Conservation (phyloP, 768 basidiomycete genomes). For the Candolleomyces efflorescens region DNA sequence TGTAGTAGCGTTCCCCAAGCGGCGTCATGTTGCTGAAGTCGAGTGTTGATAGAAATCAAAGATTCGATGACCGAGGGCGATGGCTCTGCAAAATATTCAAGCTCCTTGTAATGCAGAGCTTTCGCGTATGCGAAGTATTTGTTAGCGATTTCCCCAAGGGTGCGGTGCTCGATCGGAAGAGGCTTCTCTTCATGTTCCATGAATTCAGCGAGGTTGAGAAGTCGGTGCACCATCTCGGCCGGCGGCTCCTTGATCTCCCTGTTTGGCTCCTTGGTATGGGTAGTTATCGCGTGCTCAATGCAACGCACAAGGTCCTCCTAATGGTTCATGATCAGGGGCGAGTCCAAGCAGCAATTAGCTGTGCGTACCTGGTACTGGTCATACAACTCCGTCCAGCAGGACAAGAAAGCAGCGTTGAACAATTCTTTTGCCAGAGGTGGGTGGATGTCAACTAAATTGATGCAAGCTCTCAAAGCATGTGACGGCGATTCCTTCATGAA, state of each 20-base stretch:
- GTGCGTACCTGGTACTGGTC: conserved; percentile 87
- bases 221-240: conserved; percentile 83
- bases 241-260: conserved; percentile 67
- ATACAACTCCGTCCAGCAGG: conserved; percentile 95
- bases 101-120: conserved; percentile 96
- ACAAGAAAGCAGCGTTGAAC: conserved; percentile 97
- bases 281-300: conserved; percentile 81
- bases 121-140: conserved; percentile 95
- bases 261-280: too few relatives aligned
- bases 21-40: conserved; percentile 94
- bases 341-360: neutral
- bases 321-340: neutral
- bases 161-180: conserved; percentile 88
- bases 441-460: conserved; percentile 89
- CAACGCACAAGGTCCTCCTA: conserved; percentile 94
- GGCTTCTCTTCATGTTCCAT: conserved; percentile 99
- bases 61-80: conserved; percentile 90
- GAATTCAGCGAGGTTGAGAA: conserved; percentile 94
- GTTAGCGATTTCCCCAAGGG: conserved; percentile 90
- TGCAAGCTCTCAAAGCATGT: conserved; percentile 95
- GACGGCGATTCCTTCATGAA: conserved; percentile 99
- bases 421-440: conserved; percentile 88
- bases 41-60: conserved; percentile 94
- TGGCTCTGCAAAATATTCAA: conserved; percentile 92
- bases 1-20: conserved; percentile 95